A percentile compares a stretch with the other conserved stretches of the same genome.
Conservation (phyloP, 352 stramenopile species). For the Phytopythium montanum region DNA sequence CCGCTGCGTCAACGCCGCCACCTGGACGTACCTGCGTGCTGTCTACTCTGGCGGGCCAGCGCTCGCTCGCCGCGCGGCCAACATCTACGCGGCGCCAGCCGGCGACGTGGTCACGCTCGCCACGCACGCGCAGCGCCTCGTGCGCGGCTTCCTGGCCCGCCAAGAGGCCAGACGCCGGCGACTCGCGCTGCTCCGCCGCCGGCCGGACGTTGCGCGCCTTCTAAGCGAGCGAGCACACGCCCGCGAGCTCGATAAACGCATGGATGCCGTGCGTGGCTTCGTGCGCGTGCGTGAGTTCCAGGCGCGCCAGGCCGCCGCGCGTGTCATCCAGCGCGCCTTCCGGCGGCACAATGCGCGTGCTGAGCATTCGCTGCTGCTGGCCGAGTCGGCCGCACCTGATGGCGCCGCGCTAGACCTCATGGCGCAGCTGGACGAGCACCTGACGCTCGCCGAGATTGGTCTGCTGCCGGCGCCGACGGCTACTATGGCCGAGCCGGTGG, state of each 20-base stretch:
- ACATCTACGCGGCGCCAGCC: slow-evolving; percentile 35
- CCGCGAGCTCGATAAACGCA: slow-evolving; percentile 24
- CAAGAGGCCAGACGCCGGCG: slow-evolving; percentile 14
- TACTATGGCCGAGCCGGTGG: neutral
- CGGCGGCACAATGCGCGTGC: slow-evolving; percentile 33
- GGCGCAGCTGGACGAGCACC: slow-evolving; percentile 52
- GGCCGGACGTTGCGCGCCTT: neutral
- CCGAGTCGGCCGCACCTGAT: slow-evolving; percentile 48
- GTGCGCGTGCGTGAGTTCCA: slow-evolving; percentile 57
- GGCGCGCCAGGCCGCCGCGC: slow-evolving; percentile 37
- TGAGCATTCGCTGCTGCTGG: slow-evolving; percentile 50
- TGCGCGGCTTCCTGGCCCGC: slow-evolving; percentile 50
- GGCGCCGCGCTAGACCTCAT: slow-evolving; percentile 34
- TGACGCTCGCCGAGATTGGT: slow-evolving; percentile 58
- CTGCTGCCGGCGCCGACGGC: slow-evolving; percentile 21
- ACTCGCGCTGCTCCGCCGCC: slow-evolving; percentile 13
- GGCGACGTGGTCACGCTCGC: slow-evolving; percentile 37
- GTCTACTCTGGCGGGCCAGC: slow-evolving; percentile 51
- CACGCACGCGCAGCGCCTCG: slow-evolving; percentile 34
- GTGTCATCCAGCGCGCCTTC: slow-evolving; percentile 62
- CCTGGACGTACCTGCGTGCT: slow-evolving; percentile 43
- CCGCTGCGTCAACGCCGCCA: slow-evolving; percentile 49
- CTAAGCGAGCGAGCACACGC: neutral
- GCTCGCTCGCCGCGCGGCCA: slow-evolving; percentile 36
- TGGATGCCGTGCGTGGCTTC: slow-evolving; percentile 44